Percentiles rank a stretch among this genome's conserved stretches.
These are phyloP conservation scores for Helichrysum umbraculigerum DNA, from an alignment of 129 eudicot genomes.

Conservation along the genomic window DNA sequence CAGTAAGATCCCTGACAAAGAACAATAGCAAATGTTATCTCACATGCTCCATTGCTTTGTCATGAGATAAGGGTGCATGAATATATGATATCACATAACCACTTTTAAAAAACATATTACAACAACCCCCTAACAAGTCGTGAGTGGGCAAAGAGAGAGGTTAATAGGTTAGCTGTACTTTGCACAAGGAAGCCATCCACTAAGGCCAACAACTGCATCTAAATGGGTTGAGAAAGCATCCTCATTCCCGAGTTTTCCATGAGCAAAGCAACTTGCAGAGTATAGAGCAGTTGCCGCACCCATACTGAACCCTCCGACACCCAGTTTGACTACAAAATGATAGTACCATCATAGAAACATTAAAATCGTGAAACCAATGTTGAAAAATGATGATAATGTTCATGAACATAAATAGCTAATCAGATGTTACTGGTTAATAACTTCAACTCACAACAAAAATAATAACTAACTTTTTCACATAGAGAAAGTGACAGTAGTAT, in stretches of 20 bases:
- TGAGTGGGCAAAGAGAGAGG: background rate
- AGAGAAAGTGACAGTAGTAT: background rate
- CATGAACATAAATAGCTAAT: background rate
- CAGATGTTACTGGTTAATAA: background rate
- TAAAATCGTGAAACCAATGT: background rate
- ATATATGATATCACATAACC: background rate
- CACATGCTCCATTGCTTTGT: background rate
- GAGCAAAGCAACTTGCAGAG: conserved; percentile 63
- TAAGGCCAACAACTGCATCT: conserved; percentile 80
- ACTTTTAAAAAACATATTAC: background rate
- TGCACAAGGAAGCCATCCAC: conserved; percentile 93
- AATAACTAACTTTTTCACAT: too few species aligned
- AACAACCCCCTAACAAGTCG: background rate
- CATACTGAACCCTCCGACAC: conserved; percentile 93
- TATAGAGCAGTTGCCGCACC: conserved; percentile 78
- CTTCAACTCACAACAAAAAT: too few species aligned
- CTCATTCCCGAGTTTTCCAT: conserved; percentile 68
- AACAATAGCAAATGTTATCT: conserved; percentile 14
- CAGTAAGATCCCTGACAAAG: conserved; percentile 52
- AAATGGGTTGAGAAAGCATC: conserved; percentile 51
- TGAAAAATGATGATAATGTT: background rate
- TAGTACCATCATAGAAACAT: background rate
- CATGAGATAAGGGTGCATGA: background rate
- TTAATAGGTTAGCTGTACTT: conserved; percentile 39
- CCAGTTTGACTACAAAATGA: conserved; percentile 60